Evolutionary conservation across 306 rosid species (phyloP).

Genomic region (Quercus wislizeni): DNA sequence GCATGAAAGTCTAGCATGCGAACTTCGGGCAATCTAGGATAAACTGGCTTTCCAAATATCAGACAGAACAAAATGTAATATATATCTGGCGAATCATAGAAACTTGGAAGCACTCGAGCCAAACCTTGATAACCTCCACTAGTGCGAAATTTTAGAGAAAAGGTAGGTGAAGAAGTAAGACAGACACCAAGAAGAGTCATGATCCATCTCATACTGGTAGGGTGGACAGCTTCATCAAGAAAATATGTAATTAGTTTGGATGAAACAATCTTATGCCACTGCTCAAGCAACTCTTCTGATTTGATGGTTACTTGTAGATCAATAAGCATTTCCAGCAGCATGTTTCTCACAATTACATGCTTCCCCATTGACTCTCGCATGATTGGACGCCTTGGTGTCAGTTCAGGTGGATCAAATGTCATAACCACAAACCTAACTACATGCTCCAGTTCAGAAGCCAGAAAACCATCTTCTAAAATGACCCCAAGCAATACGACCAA

Average conservation of each 20-base stretch:
- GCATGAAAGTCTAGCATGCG: constrained; percentile 99
- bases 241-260: constrained; percentile 93
- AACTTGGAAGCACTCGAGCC: constrained; percentile 88
- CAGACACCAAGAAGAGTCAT: constrained; percentile 99
- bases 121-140: constrained; percentile 98
- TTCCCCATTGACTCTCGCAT: constrained; percentile 95
- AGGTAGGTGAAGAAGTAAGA: constrained; percentile 91
- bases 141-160: constrained; percentile 86
- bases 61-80: constrained; percentile 94
- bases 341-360: constrained; percentile 96
- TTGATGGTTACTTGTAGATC: constrained; percentile 94
- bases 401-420: constrained; percentile 96
- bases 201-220: constrained; percentile 99
- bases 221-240: constrained; percentile 98
- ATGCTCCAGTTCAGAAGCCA: constrained; percentile 88
- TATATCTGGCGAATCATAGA: constrained; percentile 96
- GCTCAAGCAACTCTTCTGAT: constrained; percentile 91
- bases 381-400: constrained; percentile 57
- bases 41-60: constrained; percentile 96
- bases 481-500: constrained; percentile 96
- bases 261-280: constrained; percentile 97
- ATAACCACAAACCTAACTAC: constrained; percentile 96
- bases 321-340: constrained; percentile 97
- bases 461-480: constrained; percentile 93
- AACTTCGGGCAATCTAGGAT: constrained; percentile 98